A percentile compares a stretch with the other conserved stretches of the same genome.
Conservation (phyloP, 805 yeast genomes). For the Metschnikowia dekortorum region DNA sequence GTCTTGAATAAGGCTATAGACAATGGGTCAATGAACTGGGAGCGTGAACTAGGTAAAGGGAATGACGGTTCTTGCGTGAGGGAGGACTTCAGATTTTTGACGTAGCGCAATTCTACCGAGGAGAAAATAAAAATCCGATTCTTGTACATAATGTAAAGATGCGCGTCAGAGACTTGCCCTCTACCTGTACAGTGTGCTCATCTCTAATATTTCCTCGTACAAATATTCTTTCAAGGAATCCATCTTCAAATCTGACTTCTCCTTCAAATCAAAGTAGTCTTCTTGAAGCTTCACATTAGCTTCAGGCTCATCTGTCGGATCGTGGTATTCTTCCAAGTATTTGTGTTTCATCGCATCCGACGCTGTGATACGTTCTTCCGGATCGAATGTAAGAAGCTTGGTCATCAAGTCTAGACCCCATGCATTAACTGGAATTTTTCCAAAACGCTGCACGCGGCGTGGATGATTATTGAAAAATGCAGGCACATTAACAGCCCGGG, state of each 20-base stretch:
- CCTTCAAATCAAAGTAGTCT: constrained; percentile 13
- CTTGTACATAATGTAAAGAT: neutral
- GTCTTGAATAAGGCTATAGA: constrained; percentile 40
- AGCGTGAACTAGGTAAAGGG: constrained; percentile 43
- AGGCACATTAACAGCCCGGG: constrained; percentile 3
- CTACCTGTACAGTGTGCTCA: constrained; percentile 3
- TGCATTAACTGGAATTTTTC: constrained; percentile 12
- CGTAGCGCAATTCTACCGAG: constrained; percentile 10
- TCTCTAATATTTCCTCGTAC: constrained; percentile 12
- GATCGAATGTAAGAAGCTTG: constrained; percentile 12
- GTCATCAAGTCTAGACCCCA: constrained; percentile 15
- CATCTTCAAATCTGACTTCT: constrained; percentile 10
- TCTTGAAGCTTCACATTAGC: constrained; percentile 11
- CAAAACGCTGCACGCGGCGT: constrained; percentile 11
- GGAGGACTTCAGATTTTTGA: constrained; percentile 42
- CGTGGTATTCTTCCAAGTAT: constrained; percentile 15
- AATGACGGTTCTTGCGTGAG: constrained; percentile 39
- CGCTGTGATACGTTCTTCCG: constrained; percentile 11
- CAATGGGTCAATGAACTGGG: constrained; percentile 48
- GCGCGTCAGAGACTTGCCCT: neutral
- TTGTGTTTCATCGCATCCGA: constrained; percentile 12
- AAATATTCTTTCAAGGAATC: constrained; percentile 11
- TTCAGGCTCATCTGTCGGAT: constrained; percentile 15
- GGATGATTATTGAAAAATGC: constrained; percentile 10
- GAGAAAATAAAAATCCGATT: neutral